Evolutionary conservation across 768 basidiomycete species (phyloP), one percentile per base, ranked within the genome.

Genomic region (Mycena floridula): DNA sequence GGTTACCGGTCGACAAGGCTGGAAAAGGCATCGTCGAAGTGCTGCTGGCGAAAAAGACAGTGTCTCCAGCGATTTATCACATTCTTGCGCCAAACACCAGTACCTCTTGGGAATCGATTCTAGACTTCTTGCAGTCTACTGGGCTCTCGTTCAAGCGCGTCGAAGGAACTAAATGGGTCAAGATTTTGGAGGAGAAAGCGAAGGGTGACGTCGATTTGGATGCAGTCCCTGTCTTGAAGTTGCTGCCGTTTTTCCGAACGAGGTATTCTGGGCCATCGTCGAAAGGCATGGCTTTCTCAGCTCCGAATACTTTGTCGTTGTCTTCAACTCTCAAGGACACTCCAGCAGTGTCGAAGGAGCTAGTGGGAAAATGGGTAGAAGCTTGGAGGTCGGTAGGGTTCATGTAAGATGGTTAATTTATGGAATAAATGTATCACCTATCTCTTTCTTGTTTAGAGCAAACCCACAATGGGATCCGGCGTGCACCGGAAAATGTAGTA

Each of bases 1-100:
- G 76, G 76, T 62, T 80, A 2, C 76, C 78, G 0, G 74, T 78
- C 41, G 67, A 81, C 59, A 65, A 61, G 42, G 76, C 77, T 1
- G 77, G 67, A 7, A 59, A 59, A 25, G 66, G 65, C 15, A 74
- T 79, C 48, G 50, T 62, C 28, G 74, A 80, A 46, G 63, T 79
- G 41, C 59, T 72, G 4, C 43, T 52, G 42, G 50, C 42, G 39
- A 45, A 24, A 13, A 41, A 39, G 15, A 45, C 42, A n/a, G 43
- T 38, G 13, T 13, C n/a, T 5, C 15, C 22, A 5, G 24, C 50
- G 12, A 37, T 70, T 4, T 65, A 67, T 52, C 69, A 68, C 51
- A 61, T 73, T 41, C 52, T 68, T 26, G 66, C 69, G 49, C 57
- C 65, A 11, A 53, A 65, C 28, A 45, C 54, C 40, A 52, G 52